Evolutionary conservation across 441 rosid genomes (phyloP).

Genomic region (Pelargonium exstipulatum): DNA sequence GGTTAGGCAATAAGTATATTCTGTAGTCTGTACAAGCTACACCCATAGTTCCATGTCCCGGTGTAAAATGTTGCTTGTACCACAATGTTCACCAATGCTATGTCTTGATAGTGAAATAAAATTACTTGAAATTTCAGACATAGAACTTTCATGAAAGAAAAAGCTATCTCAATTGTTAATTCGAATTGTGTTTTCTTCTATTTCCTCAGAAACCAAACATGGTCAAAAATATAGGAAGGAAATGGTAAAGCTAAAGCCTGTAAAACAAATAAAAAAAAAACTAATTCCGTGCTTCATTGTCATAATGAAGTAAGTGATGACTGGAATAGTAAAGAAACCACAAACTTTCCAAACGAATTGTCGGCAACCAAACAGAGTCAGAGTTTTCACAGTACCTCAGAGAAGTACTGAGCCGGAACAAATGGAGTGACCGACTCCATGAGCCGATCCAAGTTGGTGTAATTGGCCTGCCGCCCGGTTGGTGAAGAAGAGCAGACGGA

Average conservation of each 20-base stretch:
- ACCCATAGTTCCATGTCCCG: neutral
- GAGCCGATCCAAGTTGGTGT: constrained; percentile 41
- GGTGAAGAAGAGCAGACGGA: constrained; percentile 28
- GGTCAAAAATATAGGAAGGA: neutral
- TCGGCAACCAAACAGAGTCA: constrained; percentile 8
- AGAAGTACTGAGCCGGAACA: constrained; percentile 28
- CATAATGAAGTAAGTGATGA: neutral
- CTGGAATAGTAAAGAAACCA: neutral
- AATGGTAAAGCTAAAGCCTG: neutral
- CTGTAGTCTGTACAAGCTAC: neutral
- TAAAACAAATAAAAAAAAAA: neutral
- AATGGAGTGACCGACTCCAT: constrained; percentile 37
- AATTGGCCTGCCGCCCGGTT: constrained; percentile 10
- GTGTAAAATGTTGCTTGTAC: neutral
- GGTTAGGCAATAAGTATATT: too few species aligned
- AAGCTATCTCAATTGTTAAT: neutral
- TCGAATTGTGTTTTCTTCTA: neutral
- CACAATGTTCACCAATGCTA: neutral
- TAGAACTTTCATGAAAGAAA: neutral
- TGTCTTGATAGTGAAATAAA: neutral
- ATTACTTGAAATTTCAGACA: neutral
- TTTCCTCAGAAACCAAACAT: neutral
- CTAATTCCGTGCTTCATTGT: neutral
- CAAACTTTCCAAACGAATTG: neutral
- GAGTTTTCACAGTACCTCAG: constrained; percentile 26